These are phyloP conservation scores for Paramecium sexaurelia DNA, from an alignment of 73 alveolate species.

Conservation along the genomic window DNA sequence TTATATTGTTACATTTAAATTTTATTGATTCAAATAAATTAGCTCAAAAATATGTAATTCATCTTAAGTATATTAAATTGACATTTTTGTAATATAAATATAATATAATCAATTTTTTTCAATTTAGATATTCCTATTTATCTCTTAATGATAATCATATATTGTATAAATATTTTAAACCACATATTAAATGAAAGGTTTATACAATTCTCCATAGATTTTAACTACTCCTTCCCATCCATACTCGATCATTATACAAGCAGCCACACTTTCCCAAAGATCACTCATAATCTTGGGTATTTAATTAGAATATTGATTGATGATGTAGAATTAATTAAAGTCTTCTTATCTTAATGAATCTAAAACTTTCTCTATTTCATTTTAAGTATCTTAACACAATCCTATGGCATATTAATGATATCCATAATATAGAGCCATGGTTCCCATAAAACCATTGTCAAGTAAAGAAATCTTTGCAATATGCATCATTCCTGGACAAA, in stretches of 20 bases:
- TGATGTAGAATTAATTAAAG: not conserved
- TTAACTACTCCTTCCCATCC: slow-evolving; percentile 9
- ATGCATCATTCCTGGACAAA: slow-evolving; percentile 53
- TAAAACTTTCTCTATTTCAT: not conserved
- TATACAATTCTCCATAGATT: slow-evolving; percentile 24
- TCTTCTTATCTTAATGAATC: not conserved
- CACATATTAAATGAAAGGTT: not conserved
- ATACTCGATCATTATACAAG: not conserved
- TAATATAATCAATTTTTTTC: not conserved
- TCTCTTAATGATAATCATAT: not conserved
- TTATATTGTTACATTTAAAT: not conserved
- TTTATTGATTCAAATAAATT: not conserved
- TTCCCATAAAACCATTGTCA: slow-evolving; percentile 49
- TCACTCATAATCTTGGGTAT: slow-evolving; percentile 33
- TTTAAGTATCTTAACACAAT: not conserved
- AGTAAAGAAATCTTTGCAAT: not conserved
- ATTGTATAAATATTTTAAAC: not conserved
- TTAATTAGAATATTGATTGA: not conserved
- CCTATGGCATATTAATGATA: slow-evolving; percentile 1
- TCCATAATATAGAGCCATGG: slow-evolving; percentile 49
- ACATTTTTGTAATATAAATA: not conserved
- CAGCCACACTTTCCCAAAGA: slow-evolving; percentile 53
- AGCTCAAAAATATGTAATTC: not conserved
- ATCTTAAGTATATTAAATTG: not conserved
- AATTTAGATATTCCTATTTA: not conserved